Conservation (phyloP, 2,329 filamentous ascomycete species). For the Venturia carpophila region DNA sequence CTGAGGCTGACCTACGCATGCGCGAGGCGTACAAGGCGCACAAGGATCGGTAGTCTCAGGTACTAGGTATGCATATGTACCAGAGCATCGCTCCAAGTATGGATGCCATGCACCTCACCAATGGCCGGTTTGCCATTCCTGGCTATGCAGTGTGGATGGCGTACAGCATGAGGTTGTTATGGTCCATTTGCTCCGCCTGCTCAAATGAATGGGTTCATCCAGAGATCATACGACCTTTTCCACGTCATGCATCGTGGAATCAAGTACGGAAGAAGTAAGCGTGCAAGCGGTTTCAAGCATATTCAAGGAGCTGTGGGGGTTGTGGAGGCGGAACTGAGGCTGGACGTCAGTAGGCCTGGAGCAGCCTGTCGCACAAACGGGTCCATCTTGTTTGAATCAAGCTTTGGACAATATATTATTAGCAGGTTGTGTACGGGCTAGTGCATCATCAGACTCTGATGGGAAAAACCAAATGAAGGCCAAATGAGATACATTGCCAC, state of each 20-base stretch:
- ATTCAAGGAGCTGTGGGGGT: neutral
- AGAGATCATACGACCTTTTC: neutral
- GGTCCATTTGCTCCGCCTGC: neutral
- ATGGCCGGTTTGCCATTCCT: neutral
- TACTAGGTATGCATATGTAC: neutral
- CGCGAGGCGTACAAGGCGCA: neutral
- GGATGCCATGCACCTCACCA: neutral
- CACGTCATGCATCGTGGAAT: conserved; percentile 7
- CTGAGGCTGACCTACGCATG: neutral
- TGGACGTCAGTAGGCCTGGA: no score
- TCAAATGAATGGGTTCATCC: neutral
- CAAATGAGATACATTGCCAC: no score
- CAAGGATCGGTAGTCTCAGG: neutral
- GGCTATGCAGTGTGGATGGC: neutral
- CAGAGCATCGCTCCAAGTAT: neutral
- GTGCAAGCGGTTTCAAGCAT: neutral
- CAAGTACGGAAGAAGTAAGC: neutral
- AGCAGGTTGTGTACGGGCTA: neutral
- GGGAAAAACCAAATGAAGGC: no score
- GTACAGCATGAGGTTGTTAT: neutral
- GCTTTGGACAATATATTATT: neutral
- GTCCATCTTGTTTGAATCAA: neutral
- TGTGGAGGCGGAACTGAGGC: neutral
- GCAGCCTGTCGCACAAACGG: neutral
- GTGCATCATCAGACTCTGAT: neutral